Base-by-base conservation (phyloP, 495 filamentous ascomycete species). In the Chaetomium tenue region DNA sequence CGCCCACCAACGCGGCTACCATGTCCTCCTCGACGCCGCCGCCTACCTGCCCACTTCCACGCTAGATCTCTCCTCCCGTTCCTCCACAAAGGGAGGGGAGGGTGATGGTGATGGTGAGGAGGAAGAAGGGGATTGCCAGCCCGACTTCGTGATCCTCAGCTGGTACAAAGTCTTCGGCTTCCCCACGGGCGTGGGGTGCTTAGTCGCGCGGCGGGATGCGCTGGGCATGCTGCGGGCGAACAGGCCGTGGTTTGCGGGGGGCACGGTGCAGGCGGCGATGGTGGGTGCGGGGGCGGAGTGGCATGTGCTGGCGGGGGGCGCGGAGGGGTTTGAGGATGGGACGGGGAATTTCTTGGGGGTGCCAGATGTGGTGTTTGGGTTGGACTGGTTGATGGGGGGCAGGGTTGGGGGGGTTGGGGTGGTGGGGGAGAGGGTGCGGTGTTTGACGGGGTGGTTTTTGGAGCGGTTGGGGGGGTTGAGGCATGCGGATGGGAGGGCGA, bases 101-200 rank as follows among this genome's bases (percentile, higher is more conserved):
- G 28, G 28, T 30, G 28, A 30, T 6, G 28, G 28, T 3, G 28
- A 6, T 3, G 28, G 28, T 3, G 28, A 30, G 6, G 28, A 6
- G 28, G 28, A 30, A 6, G 28, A 30, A 30, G 28, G 28, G 28
- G 28, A 30, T 30, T 53, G 44, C 51, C 71, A 76, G 20, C 84
- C 86, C 16, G 86, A 89, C 47, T 88, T 88, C 66, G 76, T 76
- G 7, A 78, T 76, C 11, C 56, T 86, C 20, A 84, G 81, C 54
- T 86, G 85, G 69, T 88, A 88, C 75, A 89, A 88, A 68, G 83
- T 88, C 8, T 89, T 88, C 65, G 86, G 86, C 3, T 85, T 84
- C 60, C 86, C 86, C 0, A 77, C 75, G 5, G 83, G 87, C 47
- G 76, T 88, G 5, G 86, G 86, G 23, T 84, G 81, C 22, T 67